Evolutionary conservation across 2,329 filamentous ascomycete genomes (phyloP).

Genomic region (Pestalotiopsis sp.): DNA sequence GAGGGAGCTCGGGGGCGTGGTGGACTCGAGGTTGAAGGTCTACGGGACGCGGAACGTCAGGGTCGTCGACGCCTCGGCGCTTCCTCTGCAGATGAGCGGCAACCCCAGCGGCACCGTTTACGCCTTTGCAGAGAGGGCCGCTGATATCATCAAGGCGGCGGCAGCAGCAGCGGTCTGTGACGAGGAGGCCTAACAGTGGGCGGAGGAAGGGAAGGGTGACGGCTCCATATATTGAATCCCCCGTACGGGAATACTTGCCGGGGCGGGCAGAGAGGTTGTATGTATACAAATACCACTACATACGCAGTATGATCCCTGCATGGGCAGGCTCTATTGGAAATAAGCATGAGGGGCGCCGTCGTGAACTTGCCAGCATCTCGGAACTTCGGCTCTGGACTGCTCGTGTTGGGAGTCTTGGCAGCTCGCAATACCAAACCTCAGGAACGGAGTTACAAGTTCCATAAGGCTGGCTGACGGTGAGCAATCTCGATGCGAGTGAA

Average conservation of each 20-base stretch:
- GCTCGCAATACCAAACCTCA: not conserved
- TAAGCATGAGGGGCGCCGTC: not conserved
- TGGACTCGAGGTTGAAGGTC: conserved; percentile 42
- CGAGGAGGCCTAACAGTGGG: not conserved
- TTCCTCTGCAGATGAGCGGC: conserved; percentile 46
- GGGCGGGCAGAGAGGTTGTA: too few relatives aligned
- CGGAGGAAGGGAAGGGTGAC: not conserved
- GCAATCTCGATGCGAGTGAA: not conserved
- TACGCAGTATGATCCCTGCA: not conserved
- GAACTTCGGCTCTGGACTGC: not conserved
- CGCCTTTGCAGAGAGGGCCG: conserved; percentile 46
- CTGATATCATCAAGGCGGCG: conserved; percentile 24
- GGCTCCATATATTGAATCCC: not conserved
- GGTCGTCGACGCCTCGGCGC: conserved; percentile 44
- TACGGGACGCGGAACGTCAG: conserved; percentile 46
- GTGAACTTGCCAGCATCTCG: not conserved
- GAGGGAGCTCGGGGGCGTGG: conserved; percentile 44
- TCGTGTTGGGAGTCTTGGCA: not conserved
- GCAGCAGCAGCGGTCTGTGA: not conserved
- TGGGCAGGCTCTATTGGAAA: not conserved
- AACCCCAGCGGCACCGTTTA: conserved; percentile 50
- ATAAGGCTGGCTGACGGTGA: not conserved
- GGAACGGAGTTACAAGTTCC: not conserved
- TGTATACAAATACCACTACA: not conserved
- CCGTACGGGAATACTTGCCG: not conserved